Conservation (phyloP, 2,329 filamentous ascomycete species). For the Sporothrix mexicana region DNA sequence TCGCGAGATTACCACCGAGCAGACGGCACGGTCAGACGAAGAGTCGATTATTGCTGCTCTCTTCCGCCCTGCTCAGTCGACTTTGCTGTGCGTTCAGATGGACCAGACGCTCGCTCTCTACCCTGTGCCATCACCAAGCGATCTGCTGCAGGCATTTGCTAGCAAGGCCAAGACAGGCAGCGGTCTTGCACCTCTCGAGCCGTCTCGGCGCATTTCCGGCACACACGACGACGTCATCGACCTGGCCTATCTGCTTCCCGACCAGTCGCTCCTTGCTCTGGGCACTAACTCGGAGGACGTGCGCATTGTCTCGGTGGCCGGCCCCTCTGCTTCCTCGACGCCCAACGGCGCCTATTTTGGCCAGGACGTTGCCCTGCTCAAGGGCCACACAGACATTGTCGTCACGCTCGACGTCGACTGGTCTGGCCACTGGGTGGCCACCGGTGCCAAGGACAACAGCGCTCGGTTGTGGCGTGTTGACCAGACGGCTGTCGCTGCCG, state of each 20-base stretch:
- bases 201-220: constrained; percentile 81
- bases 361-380: constrained; percentile 82
- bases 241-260: constrained; percentile 80
- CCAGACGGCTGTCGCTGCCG: constrained; percentile 45
- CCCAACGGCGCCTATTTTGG: constrained; percentile 72
- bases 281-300: constrained; percentile 96
- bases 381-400: constrained; percentile 93
- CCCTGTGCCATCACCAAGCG: constrained; percentile 48
- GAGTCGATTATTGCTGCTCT: constrained; percentile 75
- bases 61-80: constrained; percentile 67
- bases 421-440: constrained; percentile 96
- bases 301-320: constrained; percentile 76
- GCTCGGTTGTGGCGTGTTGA: constrained; percentile 91
- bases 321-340: constrained; percentile 40
- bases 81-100: constrained; percentile 81
- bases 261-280: constrained; percentile 81
- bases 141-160: constrained; percentile 40
- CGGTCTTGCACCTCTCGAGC: constrained; percentile 52
- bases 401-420: constrained; percentile 94
- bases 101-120: constrained; percentile 88
- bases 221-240: constrained; percentile 99
- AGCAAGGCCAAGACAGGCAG: constrained; percentile 21
- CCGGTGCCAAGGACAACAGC: constrained; percentile 95
- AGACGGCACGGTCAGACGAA: constrained; percentile 63
- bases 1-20: constrained; percentile 77